These are phyloP conservation scores for Solanum megistacrolobum DNA, from an alignment of 257 asterid genomes.

Conservation along the genomic window DNA sequence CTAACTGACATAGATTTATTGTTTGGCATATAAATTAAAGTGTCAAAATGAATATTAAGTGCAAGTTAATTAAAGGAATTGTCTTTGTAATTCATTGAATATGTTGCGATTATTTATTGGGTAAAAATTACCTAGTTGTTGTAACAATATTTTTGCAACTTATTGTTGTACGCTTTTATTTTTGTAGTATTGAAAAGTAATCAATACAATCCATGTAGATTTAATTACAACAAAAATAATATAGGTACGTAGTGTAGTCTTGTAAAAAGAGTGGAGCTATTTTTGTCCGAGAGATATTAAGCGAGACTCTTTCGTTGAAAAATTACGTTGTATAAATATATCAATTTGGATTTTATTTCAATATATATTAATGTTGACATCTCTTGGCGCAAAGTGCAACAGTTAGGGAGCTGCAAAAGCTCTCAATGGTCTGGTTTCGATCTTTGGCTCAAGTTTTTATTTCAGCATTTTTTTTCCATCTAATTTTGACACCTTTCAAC, in stretches of 20 bases:
- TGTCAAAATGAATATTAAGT: neutral
- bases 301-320: neutral
- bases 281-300: no score
- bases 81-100: neutral
- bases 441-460: no score
- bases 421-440: no score
- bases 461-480: no score
- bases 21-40: neutral
- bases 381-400: no score
- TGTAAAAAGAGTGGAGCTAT: neutral
- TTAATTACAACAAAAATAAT: neutral
- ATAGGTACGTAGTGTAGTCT: no score
- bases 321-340: no score
- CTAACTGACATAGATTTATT: neutral
- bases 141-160: neutral
- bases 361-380: no score
- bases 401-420: no score
- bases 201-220: neutral
- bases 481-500: no score
- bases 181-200: neutral
- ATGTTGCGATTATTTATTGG: neutral
- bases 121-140: neutral
- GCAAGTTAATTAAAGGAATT: neutral
- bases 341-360: no score
- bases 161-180: neutral